Evolutionary conservation across 805 yeast genomes (phyloP).

Genomic region (Komagataella kurtzmanii): DNA sequence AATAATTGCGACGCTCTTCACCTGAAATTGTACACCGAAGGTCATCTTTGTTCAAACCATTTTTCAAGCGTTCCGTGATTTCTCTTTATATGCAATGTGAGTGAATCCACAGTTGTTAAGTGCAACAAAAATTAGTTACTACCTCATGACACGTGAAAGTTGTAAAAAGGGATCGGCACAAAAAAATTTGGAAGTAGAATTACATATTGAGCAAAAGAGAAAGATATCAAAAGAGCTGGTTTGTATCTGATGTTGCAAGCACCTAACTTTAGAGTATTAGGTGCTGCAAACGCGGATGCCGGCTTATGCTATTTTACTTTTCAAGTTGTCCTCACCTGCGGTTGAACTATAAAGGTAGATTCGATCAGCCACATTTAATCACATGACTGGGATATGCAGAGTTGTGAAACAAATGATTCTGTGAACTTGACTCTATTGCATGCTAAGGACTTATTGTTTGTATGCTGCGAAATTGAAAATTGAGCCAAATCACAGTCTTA

Average conservation of each 20-base stretch:
- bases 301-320: too few species aligned
- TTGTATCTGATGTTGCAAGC: not conserved
- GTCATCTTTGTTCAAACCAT: not conserved
- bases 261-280: too few species aligned
- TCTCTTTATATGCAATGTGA: too few species aligned
- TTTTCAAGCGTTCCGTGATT: not conserved
- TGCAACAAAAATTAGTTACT: not conserved
- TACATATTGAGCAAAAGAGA: too few species aligned
- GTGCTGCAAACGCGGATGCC: too few species aligned
- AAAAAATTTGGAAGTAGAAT: too few species aligned
- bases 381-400: not conserved
- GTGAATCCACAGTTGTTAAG: not conserved
- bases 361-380: not conserved
- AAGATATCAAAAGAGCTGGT: too few species aligned
- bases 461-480: not conserved
- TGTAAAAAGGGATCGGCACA: not conserved
- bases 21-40: not conserved
- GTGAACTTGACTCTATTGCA: too few species aligned
- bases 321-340: too few species aligned
- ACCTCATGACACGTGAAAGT: not conserved
- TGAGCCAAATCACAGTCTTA: too few species aligned
- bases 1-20: constrained; percentile 17
- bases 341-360: too few species aligned
- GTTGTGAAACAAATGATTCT: not conserved
- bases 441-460: not conserved